These are phyloP conservation scores for Lanmaoa rubissima DNA, from an alignment of 768 basidiomycete genomes.

Conservation along the genomic window DNA sequence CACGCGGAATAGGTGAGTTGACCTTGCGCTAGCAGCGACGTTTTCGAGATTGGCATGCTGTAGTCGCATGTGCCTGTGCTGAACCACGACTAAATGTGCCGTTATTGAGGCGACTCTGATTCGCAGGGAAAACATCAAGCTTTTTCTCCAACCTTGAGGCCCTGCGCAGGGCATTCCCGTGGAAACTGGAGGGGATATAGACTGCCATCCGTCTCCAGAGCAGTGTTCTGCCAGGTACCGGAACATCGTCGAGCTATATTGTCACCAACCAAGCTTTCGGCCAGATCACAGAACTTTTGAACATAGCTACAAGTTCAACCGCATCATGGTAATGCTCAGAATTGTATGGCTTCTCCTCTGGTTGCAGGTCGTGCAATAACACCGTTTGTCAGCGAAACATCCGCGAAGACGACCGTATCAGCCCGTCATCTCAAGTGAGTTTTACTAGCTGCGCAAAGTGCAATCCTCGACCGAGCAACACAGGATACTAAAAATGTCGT, in stretches of 20 bases:
- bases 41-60: no score
- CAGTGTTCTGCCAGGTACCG: constrained; percentile 3
- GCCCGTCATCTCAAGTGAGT: constrained; percentile 9
- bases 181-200: constrained; percentile 17
- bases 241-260: neutral
- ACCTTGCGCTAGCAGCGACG: no score
- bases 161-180: neutral
- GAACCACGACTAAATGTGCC: no score
- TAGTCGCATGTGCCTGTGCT: no score
- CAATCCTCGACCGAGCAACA: neutral
- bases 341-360: constrained; percentile 12
- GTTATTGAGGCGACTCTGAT: no score
- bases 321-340: constrained; percentile 1
- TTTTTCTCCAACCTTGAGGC: constrained; percentile 15
- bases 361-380: constrained; percentile 10
- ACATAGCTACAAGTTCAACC: neutral
- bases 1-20: no score
- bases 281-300: constrained; percentile 1
- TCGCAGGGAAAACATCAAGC: no score
- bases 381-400: constrained; percentile 4
- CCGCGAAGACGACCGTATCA: neutral
- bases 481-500: constrained; percentile 34
- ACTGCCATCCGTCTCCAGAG: neutral
- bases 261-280: neutral
- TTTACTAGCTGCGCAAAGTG: neutral